phyloP scores from a whole-genome alignment of 306 rosid species.

The Glycine tomentella region DNA sequence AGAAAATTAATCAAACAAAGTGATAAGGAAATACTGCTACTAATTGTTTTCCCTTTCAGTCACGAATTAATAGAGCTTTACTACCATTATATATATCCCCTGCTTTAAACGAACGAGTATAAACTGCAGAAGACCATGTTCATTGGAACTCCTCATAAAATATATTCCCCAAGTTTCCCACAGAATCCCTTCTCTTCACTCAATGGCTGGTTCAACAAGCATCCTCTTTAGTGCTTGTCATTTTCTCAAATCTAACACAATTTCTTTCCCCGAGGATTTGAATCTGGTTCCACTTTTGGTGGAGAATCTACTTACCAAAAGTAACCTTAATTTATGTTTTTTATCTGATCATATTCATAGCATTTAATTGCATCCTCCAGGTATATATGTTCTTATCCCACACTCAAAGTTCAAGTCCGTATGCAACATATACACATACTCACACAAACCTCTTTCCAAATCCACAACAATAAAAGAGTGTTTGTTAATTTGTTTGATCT shows the following conservation, averaged over 20 bases:
- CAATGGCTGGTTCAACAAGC: neutral
- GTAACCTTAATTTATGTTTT: too few relatives aligned
- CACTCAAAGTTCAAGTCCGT: neutral
- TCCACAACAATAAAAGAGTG: neutral
- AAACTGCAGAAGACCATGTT: constrained; percentile 3
- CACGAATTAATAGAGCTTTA: neutral
- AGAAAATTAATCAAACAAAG: neutral
- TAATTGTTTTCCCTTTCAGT: neutral
- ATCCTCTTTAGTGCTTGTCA: constrained; percentile 29
- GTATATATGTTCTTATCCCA: neutral
- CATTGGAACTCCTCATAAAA: neutral
- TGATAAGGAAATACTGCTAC: neutral
- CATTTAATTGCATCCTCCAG: constrained; percentile 25
- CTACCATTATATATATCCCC: neutral
- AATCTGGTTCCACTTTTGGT: constrained; percentile 33
- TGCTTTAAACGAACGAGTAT: neutral
- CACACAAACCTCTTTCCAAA: neutral
- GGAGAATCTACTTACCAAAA: constrained; percentile 20
- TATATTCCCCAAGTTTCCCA: constrained; percentile 24
- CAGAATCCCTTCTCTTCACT: constrained; percentile 33
- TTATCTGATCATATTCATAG: neutral
- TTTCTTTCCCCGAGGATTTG: neutral
- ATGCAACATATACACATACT: neutral
- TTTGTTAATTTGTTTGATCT: neutral
- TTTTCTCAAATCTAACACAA: neutral